Conservation (phyloP, 352 stramenopile species). For the Phytophthora sojae region DNA sequence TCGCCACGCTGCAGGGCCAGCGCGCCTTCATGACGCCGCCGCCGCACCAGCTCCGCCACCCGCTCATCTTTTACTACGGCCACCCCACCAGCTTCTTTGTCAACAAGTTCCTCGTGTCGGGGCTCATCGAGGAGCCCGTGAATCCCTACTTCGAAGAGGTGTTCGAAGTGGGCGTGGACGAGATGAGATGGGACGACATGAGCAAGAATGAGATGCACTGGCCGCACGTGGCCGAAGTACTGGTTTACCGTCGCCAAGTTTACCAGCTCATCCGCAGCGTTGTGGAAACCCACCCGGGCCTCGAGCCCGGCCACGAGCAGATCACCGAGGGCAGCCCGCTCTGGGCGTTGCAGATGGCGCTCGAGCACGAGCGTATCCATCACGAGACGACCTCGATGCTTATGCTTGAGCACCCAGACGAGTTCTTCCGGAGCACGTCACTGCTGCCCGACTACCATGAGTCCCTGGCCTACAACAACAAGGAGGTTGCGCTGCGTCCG, state of each 20-base stretch:
- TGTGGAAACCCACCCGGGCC: slow-evolving; percentile 88
- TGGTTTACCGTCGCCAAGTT: slow-evolving; percentile 92
- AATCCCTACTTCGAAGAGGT: slow-evolving; percentile 96
- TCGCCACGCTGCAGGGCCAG: slow-evolving; percentile 91
- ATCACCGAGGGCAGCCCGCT: slow-evolving; percentile 89
- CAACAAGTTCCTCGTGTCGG: slow-evolving; percentile 96
- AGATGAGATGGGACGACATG: slow-evolving; percentile 99
- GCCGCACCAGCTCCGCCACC: slow-evolving; percentile 94
- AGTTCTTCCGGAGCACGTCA: slow-evolving; percentile 88
- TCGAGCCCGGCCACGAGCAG: slow-evolving; percentile 76
- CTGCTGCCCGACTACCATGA: slow-evolving; percentile 90
- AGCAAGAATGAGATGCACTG: slow-evolving; percentile 97
- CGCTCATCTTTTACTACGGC: slow-evolving; percentile 99
- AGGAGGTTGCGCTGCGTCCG: slow-evolving; percentile 63
- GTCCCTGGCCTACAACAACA: slow-evolving; percentile 23
- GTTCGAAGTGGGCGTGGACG: slow-evolving; percentile 97
- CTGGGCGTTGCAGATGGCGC: slow-evolving; percentile 95
- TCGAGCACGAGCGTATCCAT: slow-evolving; percentile 98
- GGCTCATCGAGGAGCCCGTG: slow-evolving; percentile 88
- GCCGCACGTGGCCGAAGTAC: slow-evolving; percentile 91
- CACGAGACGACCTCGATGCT: slow-evolving; percentile 97
- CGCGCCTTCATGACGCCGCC: slow-evolving; percentile 92
- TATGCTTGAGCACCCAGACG: slow-evolving; percentile 92
- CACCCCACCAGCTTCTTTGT: slow-evolving; percentile 96
- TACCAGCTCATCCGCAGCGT: slow-evolving; percentile 90